Conservation (phyloP, 352 stramenopile genomes). For the Halophytophthora polymorphica region DNA sequence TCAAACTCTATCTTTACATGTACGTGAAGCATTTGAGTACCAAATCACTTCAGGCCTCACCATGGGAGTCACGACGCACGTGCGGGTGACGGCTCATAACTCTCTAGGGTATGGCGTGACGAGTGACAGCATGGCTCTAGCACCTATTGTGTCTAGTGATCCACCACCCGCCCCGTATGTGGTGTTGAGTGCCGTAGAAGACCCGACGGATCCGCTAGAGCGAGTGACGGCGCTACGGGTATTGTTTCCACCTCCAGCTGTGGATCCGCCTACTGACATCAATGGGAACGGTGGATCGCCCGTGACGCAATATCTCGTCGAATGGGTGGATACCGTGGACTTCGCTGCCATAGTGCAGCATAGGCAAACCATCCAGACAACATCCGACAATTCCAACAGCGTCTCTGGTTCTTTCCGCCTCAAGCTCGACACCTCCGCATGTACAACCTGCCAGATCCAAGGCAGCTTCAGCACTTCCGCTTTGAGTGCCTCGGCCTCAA, state of each 20-base stretch:
- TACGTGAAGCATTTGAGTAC: conserved; percentile 62
- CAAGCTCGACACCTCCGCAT: conserved; percentile 81
- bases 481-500: conserved; percentile 69
- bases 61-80: conserved; percentile 87
- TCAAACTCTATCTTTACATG: conserved; percentile 42
- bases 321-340: conserved; percentile 84
- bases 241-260: conserved; percentile 67
- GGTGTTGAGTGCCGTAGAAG: conserved; percentile 34
- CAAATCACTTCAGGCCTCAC: conserved; percentile 68
- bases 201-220: conserved; percentile 39
- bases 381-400: conserved; percentile 20
- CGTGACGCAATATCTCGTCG: conserved; percentile 90
- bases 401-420: conserved; percentile 77
- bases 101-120: conserved; percentile 85
- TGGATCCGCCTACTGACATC: conserved; percentile 44
- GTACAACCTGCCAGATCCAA: conserved; percentile 74
- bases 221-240: conserved; percentile 86
- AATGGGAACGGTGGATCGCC: conserved; percentile 83
- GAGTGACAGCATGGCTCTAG: conserved; percentile 67
- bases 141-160: conserved; percentile 86
- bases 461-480: conserved; percentile 52
- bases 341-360: conserved; percentile 64
- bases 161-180: conserved; percentile 77
- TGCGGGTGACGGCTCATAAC: conserved; percentile 91
- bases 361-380: conserved; percentile 65